Evolutionary conservation across 148 eudicot genomes (phyloP), one percentile per base, ranked within the genome.

Genomic region (Chenopodium album): DNA sequence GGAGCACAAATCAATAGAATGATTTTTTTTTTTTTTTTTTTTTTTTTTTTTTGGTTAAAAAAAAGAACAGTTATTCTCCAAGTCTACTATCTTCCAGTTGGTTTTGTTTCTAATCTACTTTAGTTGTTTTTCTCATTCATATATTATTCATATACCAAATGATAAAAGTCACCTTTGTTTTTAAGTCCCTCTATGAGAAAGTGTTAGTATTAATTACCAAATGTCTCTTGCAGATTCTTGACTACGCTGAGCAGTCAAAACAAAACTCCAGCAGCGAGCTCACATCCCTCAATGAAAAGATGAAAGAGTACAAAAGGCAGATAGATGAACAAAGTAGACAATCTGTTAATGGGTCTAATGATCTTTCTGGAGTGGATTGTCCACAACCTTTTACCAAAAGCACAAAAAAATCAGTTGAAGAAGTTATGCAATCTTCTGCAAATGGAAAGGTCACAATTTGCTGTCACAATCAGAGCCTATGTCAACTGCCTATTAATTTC

Each of bases 361-460:
- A 83, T 71, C 78, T 86, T 80, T 71, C 86, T 41, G 78, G 69
- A 73, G 81, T 83, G 59, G 94, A 92, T 82, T 78, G 76, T 44
- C 69, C 80, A 72, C 92, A 86, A 37, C 82, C 90, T 79, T 83
- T 87, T 48, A 69, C 92, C 37, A 91, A 90, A 85, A 88, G 80
- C 85, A 86, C 92, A 10, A 89, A 92, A 81, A 94, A 88, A 85
- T 81, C 88, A 76, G 92, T 96, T 82, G 93, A 94, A 80, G 98
- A 88, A 64, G 95, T 91, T 54, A 90, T 94, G 97, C 97, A 94
- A 86, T 84, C 93, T 76, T 86, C 98, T 87, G 85, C 88, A 80
- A 89, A 94, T 76, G 99, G 98, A 83, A 90, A 94, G 98, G 99
- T 73, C 8, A 46, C 76, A 71, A 32, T 78, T 37, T 80, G 52